Evolutionary conservation across 352 stramenopile species (phyloP).

Genomic region (Pythium volutum): DNA sequence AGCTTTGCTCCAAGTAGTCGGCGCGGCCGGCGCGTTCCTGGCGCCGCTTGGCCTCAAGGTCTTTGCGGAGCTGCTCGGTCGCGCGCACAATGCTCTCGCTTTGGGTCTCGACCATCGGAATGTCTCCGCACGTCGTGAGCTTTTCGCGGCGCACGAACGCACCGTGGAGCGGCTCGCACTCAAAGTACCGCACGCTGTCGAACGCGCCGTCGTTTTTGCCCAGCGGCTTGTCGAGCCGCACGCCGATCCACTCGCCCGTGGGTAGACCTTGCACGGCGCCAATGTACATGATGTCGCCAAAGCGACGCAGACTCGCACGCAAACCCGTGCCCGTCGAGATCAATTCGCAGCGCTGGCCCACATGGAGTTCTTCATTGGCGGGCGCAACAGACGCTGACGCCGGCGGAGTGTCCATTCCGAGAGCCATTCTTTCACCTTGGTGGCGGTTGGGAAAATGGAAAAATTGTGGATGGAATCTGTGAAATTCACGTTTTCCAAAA

Average conservation of each 20-base stretch:
- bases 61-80: constrained; percentile 43
- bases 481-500: background rate
- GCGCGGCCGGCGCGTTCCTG: constrained; percentile 25
- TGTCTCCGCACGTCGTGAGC: constrained; percentile 51
- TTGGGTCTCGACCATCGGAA: constrained; percentile 46
- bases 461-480: background rate
- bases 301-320: constrained; percentile 61
- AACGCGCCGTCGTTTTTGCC: constrained; percentile 70
- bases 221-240: constrained; percentile 70
- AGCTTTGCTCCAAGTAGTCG: constrained; percentile 36
- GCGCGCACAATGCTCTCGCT: constrained; percentile 51
- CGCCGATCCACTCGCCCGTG: constrained; percentile 61
- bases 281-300: constrained; percentile 66
- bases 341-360: constrained; percentile 61
- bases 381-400: background rate
- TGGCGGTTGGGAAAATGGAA: constrained; percentile 14
- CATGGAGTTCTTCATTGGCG: background rate
- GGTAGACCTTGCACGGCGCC: constrained; percentile 49
- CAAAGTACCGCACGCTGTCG: constrained; percentile 61
- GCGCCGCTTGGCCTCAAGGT: constrained; percentile 33
- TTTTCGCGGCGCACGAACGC: constrained; percentile 64
- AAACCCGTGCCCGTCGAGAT: constrained; percentile 35
- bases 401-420: constrained; percentile 4
- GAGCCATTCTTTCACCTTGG: constrained; percentile 7
- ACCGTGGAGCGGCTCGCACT: constrained; percentile 50